Evolutionary conservation across 176 grass and related monocot species (phyloP).

Genomic region (Aechmea fasciata): DNA sequence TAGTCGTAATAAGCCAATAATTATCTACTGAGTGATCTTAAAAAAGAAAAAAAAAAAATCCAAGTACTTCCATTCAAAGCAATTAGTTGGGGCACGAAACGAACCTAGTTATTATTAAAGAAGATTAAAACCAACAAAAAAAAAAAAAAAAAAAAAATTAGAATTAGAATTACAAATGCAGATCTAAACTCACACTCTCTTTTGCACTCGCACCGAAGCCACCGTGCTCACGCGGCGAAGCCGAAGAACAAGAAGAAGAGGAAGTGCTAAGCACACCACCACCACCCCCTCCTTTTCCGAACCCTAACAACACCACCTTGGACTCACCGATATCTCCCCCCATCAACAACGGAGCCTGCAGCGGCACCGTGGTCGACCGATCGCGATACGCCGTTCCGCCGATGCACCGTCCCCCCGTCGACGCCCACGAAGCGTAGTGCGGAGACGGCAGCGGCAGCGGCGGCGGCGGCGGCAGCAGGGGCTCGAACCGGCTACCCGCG

Average conservation of each 20-base stretch:
- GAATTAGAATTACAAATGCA: slow-evolving; percentile 51
- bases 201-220: slow-evolving; percentile 26
- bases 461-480: slow-evolving; percentile 20
- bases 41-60: too few species aligned
- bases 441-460: slow-evolving; percentile 24
- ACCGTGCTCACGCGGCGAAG: slow-evolving; percentile 10
- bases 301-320: neutral
- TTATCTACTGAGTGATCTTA: too few species aligned
- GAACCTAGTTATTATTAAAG: too few species aligned
- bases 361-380: slow-evolving; percentile 17
- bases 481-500: slow-evolving; percentile 30
- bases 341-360: slow-evolving; percentile 11
- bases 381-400: neutral
- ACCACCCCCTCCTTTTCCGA: slow-evolving; percentile 1
- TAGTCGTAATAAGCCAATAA: too few species aligned
- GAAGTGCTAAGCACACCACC: slow-evolving; percentile 23
- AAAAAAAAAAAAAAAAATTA: slow-evolving; percentile 11
- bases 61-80: too few species aligned
- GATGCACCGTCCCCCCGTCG: slow-evolving; percentile 27
- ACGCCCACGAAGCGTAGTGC: slow-evolving; percentile 71
- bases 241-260: slow-evolving; percentile 29
- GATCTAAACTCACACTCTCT: slow-evolving; percentile 76
- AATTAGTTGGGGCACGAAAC: too few species aligned
- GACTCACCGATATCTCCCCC: slow-evolving; percentile 30
- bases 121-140: too few species aligned